These are phyloP conservation scores for Termitomyces sp. DNA, from an alignment of 768 basidiomycete species.

Conservation along the genomic window DNA sequence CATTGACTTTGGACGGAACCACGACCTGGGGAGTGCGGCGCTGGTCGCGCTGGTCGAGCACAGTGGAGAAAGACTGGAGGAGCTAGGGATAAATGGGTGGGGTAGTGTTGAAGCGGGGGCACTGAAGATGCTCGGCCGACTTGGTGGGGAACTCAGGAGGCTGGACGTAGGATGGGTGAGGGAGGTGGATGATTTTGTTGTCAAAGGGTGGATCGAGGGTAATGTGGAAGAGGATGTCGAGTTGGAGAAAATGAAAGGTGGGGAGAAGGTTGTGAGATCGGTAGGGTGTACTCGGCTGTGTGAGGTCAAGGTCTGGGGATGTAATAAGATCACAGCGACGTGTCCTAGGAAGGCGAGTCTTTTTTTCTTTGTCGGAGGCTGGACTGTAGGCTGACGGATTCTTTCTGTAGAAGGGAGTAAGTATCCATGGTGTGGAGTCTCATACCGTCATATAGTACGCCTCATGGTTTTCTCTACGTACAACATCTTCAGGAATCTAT, in stretches of 20 bases:
- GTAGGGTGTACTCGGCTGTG: conserved; percentile 30
- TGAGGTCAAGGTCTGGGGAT: conserved; percentile 52
- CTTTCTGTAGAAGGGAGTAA: conserved; percentile 21
- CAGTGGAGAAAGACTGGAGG: conserved; percentile 51
- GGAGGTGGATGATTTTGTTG: conserved; percentile 72
- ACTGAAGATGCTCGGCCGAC: conserved; percentile 27
- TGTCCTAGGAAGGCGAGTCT: conserved; percentile 35
- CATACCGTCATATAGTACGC: conserved; percentile 12
- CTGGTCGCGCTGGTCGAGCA: conserved; percentile 62
- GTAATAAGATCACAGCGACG: conserved; percentile 36
- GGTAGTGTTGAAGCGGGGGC: conserved; percentile 50
- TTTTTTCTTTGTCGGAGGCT: background rate
- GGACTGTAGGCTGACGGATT: background rate
- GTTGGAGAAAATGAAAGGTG: background rate
- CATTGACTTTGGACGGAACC: conserved; percentile 63
- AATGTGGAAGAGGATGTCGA: conserved; percentile 11
- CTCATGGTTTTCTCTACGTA: background rate
- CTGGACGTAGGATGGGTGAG: conserved; percentile 87
- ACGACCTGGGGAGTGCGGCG: conserved; percentile 42
- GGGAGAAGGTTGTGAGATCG: conserved; percentile 17
- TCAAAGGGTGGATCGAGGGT: conserved; percentile 60
- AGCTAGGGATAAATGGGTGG: conserved; percentile 75
- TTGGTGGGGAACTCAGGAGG: conserved; percentile 36
- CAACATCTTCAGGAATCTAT: background rate
- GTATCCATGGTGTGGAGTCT: conserved; percentile 26